Evolutionary conservation across 2,329 filamentous ascomycete genomes (phyloP), one percentile per base, ranked within the genome.

Genomic region (Xylariaceae sp.): DNA sequence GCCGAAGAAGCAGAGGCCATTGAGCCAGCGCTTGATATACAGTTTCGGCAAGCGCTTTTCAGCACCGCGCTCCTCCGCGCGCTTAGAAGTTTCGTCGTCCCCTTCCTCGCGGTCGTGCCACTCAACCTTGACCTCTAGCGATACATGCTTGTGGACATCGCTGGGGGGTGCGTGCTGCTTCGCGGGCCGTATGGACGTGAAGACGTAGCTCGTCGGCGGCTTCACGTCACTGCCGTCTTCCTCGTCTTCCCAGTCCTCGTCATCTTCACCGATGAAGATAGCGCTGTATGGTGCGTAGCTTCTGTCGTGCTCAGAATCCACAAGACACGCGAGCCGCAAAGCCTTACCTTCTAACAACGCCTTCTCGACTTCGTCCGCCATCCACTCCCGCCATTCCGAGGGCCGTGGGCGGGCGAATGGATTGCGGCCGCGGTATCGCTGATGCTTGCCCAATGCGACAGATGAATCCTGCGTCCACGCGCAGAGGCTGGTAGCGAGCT

Each of bases 1-100:
- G 2, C 53, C 59, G 21, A 47, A 59, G 57, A 68, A 66, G 49
- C 62, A 67, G 43, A 68, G 61, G 8, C 66, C 66, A 43, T 67
- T 67, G 18, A 67, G 52, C 66, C 66, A 68, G 37, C 66, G 64
- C 36, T 63, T 64, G 52, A 61, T 64, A 32, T 66, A 63, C 13
- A 68, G 48, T 39, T 57, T 64, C 36, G 65, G 65, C 15, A 40
- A 16, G 11, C 36, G n/a, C 21, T 26, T 13, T 29, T 41, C 20
- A 9, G 6, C 18, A 2, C 16, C 29, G 33, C 13, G 18, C 10
- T 33, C 26, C n/a, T 24, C 47, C 32, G n/a, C 4, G n/a, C 18
- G 24, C n/a, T 16, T 21, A 10, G 18, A 4, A 6, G 11, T 15
- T 15, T 35, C 30, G 18, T 41, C 43, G 29, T 46, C 42, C 18